Evolutionary conservation across 2,329 filamentous ascomycete genomes (phyloP).

Genomic region (Ophiostoma piceae): DNA sequence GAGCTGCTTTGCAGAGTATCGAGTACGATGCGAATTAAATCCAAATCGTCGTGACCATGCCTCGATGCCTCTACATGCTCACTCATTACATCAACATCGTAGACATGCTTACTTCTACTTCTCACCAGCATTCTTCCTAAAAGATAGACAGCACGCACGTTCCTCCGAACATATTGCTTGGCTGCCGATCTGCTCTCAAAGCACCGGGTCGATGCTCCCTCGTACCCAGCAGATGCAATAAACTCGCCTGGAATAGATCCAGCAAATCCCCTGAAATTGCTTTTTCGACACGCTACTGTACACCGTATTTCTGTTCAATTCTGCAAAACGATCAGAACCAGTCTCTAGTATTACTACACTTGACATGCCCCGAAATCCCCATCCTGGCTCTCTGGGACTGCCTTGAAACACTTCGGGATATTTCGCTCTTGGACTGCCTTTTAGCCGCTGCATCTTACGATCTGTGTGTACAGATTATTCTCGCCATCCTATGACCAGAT

Average conservation of each 20-base stretch:
- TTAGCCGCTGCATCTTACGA: background rate
- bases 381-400: background rate
- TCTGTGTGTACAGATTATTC: too few relatives aligned
- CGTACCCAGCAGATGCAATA: slow-evolving; percentile 6
- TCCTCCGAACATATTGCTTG: background rate
- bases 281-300: background rate
- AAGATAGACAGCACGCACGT: background rate
- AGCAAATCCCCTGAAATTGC: slow-evolving; percentile 8
- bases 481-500: too few relatives aligned
- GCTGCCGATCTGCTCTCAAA: background rate
- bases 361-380: background rate
- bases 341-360: background rate
- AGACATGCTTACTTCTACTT: background rate
- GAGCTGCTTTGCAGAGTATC: too few relatives aligned
- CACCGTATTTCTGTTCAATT: background rate
- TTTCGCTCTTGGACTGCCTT: background rate
- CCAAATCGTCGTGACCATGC: too few relatives aligned
- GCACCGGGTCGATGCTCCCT: background rate
- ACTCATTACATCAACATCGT: too few relatives aligned
- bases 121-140: background rate
- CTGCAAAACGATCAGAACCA: background rate
- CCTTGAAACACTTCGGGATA: background rate
- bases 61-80: too few relatives aligned
- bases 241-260: background rate
- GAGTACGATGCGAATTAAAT: too few relatives aligned